Base-by-base conservation (phyloP, 192 early-diverging fungal species). In the Obelidium mucronatum region DNA sequence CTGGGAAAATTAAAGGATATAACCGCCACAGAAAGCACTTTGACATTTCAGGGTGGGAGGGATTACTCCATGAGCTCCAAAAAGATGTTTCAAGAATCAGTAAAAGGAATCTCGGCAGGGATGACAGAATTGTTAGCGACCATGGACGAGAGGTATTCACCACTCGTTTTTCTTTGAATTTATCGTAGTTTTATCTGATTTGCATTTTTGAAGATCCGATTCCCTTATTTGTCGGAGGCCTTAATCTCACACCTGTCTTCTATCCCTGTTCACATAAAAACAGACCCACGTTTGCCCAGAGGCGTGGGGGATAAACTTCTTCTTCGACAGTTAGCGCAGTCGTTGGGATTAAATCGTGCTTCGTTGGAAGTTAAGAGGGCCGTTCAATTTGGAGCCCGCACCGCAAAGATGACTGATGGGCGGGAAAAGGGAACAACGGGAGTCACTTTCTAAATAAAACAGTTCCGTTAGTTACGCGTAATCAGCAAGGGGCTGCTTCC, bases 361-460 rank as follows among this genome's bases (percentile, higher is more conserved):
- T 88, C 78, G 62, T 80, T 75, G 26, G 90, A 93, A 74, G 92
- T 89, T 85, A 98, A 98, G 75, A 83, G 95, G n/a, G 97, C 97
- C 2, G 94, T 98, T 55, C 97, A 98, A 80, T 98, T 98, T 89
- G 97, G 97, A 3, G 94, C 96, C 0, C 86, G 93, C 26, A 96
- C 94, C 0, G 97, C 97, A n/a, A 96, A 95, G 82, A 97, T 98
- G 96, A 83, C 76, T 52, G 52, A 78, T 52, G 72, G 77, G 3
- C 15, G 61, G 54, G 71, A 79, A 61, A 85, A 84, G 40, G 77
- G 82, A 17, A 52, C 31, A 17, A 74, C 62, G 72, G 31, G 34
- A 6, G 59, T 74, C 19, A 17, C 72, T 17, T 19, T 51, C 40
- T 61, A 60, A 64, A 64, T 34, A 40, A 40, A 64, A 35, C 17